Percentiles rank a stretch among this genome's conserved stretches.
These are phyloP conservation scores for Ceratobasidium sp. DNA, from an alignment of 1,284 basidiomycete species.

Conservation along the genomic window DNA sequence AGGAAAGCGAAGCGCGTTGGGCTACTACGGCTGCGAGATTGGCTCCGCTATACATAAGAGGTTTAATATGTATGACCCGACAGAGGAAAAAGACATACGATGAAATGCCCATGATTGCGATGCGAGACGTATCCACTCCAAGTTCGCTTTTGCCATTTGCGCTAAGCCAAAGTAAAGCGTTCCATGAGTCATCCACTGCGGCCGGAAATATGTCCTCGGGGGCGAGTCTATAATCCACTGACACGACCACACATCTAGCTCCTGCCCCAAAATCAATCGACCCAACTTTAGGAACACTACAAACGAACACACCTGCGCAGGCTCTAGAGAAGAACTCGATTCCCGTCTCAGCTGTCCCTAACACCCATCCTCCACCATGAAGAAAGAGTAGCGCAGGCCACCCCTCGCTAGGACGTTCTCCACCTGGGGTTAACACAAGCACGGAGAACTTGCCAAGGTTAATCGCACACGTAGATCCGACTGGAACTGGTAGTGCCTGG, in stretches of 20 bases:
- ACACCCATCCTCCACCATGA: conserved; percentile 63
- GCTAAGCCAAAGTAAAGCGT: conserved; percentile 71
- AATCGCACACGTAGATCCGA: neutral
- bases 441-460: conserved; percentile 60
- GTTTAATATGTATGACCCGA: neutral
- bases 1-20: conserved; percentile 65
- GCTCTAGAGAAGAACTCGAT: conserved; percentile 52
- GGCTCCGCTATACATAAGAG: conserved; percentile 60
- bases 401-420: conserved; percentile 59
- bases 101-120: conserved; percentile 8
- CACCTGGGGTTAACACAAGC: conserved; percentile 68
- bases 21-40: conserved; percentile 75
- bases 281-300: conserved; percentile 57
- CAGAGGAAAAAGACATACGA: neutral
- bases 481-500: conserved; percentile 1
- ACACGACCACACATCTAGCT: conserved; percentile 63
- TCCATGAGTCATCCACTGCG: conserved; percentile 76
- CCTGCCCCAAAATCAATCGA: conserved; percentile 33
- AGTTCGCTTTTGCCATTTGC: conserved; percentile 58
- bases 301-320: conserved; percentile 72
- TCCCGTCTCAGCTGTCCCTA: conserved; percentile 27
- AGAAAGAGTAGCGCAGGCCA: conserved; percentile 73
- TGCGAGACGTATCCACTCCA: conserved; percentile 52
- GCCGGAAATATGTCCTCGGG: conserved; percentile 79
- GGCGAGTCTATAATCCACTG: conserved; percentile 77